Evolutionary conservation across 1,284 basidiomycete genomes (phyloP).

Genomic region (Wallemia ichthyophaga): DNA sequence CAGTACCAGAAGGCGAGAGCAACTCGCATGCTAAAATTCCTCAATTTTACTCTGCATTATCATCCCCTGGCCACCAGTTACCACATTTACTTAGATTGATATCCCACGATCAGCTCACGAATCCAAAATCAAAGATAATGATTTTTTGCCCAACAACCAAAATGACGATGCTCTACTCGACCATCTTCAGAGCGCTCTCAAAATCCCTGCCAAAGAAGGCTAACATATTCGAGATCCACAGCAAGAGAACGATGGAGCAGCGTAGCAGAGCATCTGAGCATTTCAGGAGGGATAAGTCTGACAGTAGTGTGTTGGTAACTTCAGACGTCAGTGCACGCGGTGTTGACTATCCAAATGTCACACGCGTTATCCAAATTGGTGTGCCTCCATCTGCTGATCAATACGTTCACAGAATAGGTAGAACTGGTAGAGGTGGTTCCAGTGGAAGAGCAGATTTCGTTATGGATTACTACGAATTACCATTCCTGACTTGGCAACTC

Average conservation of each 20-base stretch:
- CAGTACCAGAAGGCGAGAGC: constrained; percentile 25
- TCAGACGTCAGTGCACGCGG: constrained; percentile 76
- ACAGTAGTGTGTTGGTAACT: constrained; percentile 37
- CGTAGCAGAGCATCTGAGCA: constrained; percentile 32
- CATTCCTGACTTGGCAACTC: constrained; percentile 36
- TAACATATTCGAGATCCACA: constrained; percentile 56
- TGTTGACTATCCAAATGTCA: constrained; percentile 56
- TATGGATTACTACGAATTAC: constrained; percentile 49
- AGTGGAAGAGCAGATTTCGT: constrained; percentile 60
- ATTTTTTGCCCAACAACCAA: constrained; percentile 76
- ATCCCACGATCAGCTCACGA: constrained; percentile 58
- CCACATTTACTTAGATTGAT: constrained; percentile 51
- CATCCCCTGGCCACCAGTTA: constrained; percentile 35
- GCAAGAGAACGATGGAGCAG: constrained; percentile 34
- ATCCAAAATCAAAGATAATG: constrained; percentile 48
- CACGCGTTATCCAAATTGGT: constrained; percentile 77
- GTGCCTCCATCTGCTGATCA: constrained; percentile 37
- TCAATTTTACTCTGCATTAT: constrained; percentile 51
- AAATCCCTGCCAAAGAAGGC: constrained; percentile 21
- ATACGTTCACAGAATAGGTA: constrained; percentile 88
- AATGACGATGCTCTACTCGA: constrained; percentile 43
- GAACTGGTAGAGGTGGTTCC: constrained; percentile 76
- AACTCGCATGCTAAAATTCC: constrained; percentile 46
- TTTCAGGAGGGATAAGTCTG: constrained; percentile 33
- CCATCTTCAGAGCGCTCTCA: constrained; percentile 27